These are phyloP conservation scores for Byssochlamys sp. DNA, from an alignment of 2,329 filamentous ascomycete genomes.

Conservation along the genomic window DNA sequence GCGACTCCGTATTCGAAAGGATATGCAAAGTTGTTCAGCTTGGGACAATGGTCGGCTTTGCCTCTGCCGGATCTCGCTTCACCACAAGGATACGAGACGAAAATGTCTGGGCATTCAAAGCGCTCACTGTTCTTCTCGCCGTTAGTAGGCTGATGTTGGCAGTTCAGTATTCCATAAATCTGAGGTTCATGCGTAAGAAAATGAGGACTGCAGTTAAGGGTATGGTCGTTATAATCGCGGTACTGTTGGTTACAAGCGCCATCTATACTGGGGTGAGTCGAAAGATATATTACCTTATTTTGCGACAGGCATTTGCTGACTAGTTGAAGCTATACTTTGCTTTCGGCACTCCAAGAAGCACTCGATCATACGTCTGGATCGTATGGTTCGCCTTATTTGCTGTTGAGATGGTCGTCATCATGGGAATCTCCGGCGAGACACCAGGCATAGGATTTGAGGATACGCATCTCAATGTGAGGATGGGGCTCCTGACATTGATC, in stretches of 20 bases:
- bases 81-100: conserved; percentile 29
- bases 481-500: conserved; percentile 56
- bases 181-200: conserved; percentile 16
- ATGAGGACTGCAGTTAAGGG: conserved; percentile 20
- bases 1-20: conserved; percentile 56
- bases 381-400: conserved; percentile 49
- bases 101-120: conserved; percentile 37
- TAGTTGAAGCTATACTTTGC: conserved; percentile 23
- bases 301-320: background rate
- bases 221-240: conserved; percentile 18
- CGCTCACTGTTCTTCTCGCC: conserved; percentile 37
- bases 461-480: conserved; percentile 54
- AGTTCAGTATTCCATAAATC: conserved; percentile 43
- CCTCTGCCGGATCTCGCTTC: conserved; percentile 47
- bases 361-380: conserved; percentile 30
- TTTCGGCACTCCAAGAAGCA: conserved; percentile 15
- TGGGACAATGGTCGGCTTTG: conserved; percentile 56
- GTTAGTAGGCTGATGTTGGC: conserved; percentile 46
- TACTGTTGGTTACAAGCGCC: conserved; percentile 19
- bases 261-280: conserved; percentile 19
- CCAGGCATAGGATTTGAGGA: conserved; percentile 51
- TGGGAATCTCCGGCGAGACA: conserved; percentile 47
- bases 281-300: background rate
- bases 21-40: conserved; percentile 51
- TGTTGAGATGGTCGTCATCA: conserved; percentile 44